Conservation (phyloP, 2,329 filamentous ascomycete genomes). For the Dendrostoma leiphaemia region DNA sequence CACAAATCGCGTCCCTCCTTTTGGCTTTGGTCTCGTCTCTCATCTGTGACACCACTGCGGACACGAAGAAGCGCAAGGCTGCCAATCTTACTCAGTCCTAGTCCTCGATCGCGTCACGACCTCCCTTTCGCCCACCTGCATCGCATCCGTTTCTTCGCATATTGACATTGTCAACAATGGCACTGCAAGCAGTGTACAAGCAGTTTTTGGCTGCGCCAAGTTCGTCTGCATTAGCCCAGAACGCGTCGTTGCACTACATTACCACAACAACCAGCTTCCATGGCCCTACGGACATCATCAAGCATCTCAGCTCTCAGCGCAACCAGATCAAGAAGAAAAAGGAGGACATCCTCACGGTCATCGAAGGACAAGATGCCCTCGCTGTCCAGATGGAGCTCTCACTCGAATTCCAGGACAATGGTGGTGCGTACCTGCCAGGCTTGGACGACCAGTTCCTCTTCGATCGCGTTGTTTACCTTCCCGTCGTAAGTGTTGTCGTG, state of each 20-base stretch:
- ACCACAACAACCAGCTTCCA: conserved; percentile 77
- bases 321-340: conserved; percentile 80
- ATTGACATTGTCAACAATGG: conserved; percentile 34
- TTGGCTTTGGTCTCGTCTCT: background rate
- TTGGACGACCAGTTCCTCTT: conserved; percentile 93
- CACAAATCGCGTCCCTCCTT: background rate
- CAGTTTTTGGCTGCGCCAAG: conserved; percentile 69
- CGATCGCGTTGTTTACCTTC: conserved; percentile 74
- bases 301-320: conserved; percentile 71
- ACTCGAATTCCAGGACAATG: conserved; percentile 76
- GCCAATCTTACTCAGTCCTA: too few relatives aligned
- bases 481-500: conserved; percentile 67
- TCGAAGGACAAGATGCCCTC: conserved; percentile 70
- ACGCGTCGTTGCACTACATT: conserved; percentile 80
- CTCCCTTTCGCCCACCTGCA: background rate
- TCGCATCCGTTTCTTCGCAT: too few relatives aligned
- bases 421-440: conserved; percentile 82
- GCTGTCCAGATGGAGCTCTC: conserved; percentile 79
- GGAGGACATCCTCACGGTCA: conserved; percentile 69
- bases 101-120: background rate
- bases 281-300: conserved; percentile 73
- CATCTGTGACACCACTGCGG: background rate
- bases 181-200: conserved; percentile 60
- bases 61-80: background rate
- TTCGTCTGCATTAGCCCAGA: conserved; percentile 59